Conservation (phyloP, 495 filamentous ascomycete genomes). For the Aspergillus leporis region DNA sequence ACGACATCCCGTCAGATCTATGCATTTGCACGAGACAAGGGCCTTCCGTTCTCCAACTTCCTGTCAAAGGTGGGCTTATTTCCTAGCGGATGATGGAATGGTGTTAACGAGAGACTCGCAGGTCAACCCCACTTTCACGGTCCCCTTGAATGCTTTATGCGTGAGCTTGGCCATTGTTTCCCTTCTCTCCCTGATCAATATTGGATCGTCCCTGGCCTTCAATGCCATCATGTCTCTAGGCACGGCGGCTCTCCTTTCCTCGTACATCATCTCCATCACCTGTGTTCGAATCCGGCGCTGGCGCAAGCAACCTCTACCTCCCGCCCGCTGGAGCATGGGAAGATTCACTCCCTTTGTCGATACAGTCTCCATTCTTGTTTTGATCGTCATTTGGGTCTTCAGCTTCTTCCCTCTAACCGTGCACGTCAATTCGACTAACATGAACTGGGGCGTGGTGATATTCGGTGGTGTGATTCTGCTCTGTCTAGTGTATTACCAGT, state of each 20-base stretch:
- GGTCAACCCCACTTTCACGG: constrained; percentile 34
- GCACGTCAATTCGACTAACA: constrained; percentile 26
- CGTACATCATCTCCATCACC: constrained; percentile 44
- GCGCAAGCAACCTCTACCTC: constrained; percentile 36
- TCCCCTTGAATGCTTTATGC: constrained; percentile 50
- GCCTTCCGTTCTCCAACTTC: constrained; percentile 40
- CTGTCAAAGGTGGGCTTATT: constrained; percentile 25
- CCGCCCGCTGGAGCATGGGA: constrained; percentile 40
- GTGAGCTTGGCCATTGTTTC: constrained; percentile 46
- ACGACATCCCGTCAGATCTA: constrained; percentile 41
- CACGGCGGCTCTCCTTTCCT: constrained; percentile 40
- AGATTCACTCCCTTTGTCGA: constrained; percentile 18
- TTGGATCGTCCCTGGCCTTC: constrained; percentile 57
- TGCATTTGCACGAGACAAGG: constrained; percentile 49
- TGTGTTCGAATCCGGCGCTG: constrained; percentile 40
- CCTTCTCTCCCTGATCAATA: constrained; percentile 58
- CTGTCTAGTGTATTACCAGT: constrained; percentile 27
- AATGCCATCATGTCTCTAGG: constrained; percentile 53
- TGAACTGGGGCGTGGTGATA: constrained; percentile 48
- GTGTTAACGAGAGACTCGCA: constrained; percentile 2
- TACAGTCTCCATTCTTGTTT: background rate
- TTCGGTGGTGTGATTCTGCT: constrained; percentile 32
- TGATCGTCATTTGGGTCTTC: constrained; percentile 34
- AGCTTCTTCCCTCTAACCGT: constrained; percentile 40
- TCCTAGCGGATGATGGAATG: background rate